Base-by-base conservation (phyloP, 116 monocot genomes). In the Posidonia oceanica region DNA sequence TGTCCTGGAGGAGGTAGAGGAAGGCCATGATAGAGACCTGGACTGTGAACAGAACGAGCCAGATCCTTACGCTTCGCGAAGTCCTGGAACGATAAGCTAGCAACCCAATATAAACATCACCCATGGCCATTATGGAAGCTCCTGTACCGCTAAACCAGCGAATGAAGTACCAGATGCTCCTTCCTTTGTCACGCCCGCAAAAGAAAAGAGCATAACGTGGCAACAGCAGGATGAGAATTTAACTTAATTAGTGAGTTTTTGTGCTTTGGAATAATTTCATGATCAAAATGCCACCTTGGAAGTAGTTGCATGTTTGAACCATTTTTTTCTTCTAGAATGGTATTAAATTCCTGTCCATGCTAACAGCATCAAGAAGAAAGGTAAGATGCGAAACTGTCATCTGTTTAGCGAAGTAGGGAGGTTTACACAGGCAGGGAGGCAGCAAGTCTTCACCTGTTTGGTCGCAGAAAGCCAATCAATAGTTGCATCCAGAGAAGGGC, bases 61-160 rank as follows among this genome's bases (percentile, higher is more conserved):
- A 89, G 15, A 80, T 12, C 58, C 54, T 84, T 14, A 74, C 68
- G 63, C 77, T 89, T 77, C 18, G 77, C 37, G 71, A 75, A 4
- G 89, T 87, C 76, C 70, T 93, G 37, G 53, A 52, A 59, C 82
- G 78, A 82, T 83, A 89, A 7, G 76, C 80, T 63, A 79, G 72
- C 72, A 93, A 58, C 3, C 93, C 93, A 17, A 83, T 71, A 76
- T 83, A 93, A 10, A 84, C 72, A 71, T 86, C 89, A 21, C 75
- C 44, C 16, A 87, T 80, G 17, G 80, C 87, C 18, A 70, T 10
- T 14, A 79, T 22, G 39, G 68, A 71, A 52, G 82, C 80, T 56
- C 61, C 83, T 57, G 79, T 84, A n/a, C 93, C 89, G 18, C 84
- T 37, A 39, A 89, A 60, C 93, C 89, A 93, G 67, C 86, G 93